Evolutionary conservation across 805 yeast species (phyloP).

Genomic region (Candida easanensis): DNA sequence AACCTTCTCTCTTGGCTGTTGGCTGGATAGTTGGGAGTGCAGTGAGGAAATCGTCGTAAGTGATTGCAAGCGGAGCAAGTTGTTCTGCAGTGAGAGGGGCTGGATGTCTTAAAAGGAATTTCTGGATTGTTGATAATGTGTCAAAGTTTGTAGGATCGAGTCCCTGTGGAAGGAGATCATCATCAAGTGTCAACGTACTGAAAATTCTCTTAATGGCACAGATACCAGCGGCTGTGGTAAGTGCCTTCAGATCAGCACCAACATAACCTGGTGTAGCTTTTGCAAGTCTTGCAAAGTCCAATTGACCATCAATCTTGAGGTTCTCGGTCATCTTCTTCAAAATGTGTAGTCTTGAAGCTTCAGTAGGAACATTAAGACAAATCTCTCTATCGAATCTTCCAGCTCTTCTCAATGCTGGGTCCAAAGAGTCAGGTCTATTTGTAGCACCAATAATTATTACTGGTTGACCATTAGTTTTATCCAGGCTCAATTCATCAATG

Average conservation of each 20-base stretch:
- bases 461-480: conserved; percentile 88
- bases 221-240: conserved; percentile 93
- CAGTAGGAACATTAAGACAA: conserved; percentile 92
- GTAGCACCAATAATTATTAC: conserved; percentile 96
- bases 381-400: conserved; percentile 97
- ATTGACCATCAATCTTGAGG: conserved; percentile 63
- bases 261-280: conserved; percentile 96
- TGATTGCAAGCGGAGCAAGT: conserved; percentile 71
- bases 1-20: conserved; percentile 96
- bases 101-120: conserved; percentile 72
- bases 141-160: conserved; percentile 26
- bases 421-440: conserved; percentile 92
- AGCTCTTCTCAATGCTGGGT: conserved; percentile 92
- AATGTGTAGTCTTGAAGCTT: conserved; percentile 72
- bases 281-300: conserved; percentile 73
- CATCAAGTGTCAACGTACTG: conserved; percentile 37
- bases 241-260: conserved; percentile 94
- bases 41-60: conserved; percentile 71
- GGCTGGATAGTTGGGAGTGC: conserved; percentile 96
- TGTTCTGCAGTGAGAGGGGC: conserved; percentile 74
- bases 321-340: conserved; percentile 67
- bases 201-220: conserved; percentile 92
- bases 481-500: conserved; percentile 88
- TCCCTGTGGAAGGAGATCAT: conserved; percentile 32
- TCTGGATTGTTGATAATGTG: conserved; percentile 61